These are phyloP conservation scores for Anthracocystis walkeri DNA, from an alignment of 1,284 basidiomycete genomes.

Conservation along the genomic window DNA sequence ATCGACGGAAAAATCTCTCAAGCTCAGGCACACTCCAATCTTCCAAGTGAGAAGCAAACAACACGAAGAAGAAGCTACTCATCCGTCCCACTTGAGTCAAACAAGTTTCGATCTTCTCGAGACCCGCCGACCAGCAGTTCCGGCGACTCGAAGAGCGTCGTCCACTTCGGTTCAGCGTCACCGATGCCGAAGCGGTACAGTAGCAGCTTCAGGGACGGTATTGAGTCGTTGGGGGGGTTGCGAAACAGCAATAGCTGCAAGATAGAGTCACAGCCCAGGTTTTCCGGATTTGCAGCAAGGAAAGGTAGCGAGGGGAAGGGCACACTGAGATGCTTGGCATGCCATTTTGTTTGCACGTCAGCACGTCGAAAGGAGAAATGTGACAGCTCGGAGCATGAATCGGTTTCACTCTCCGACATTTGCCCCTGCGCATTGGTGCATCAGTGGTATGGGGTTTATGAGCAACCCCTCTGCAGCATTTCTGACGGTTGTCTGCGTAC, in stretches of 20 bases:
- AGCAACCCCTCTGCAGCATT: constrained; percentile 33
- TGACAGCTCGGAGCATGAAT: constrained; percentile 38
- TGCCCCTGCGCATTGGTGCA: constrained; percentile 4
- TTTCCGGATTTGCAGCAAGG: no score
- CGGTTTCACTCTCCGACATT: background rate
- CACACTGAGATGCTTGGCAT: background rate
- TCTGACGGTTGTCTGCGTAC: constrained; percentile 21
- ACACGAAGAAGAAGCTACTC: constrained; percentile 4
- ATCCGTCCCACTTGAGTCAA: background rate
- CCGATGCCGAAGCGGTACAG: no score
- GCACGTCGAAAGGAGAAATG: constrained; percentile 3
- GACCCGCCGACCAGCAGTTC: background rate
- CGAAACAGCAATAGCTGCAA: no score
- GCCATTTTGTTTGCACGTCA: background rate
- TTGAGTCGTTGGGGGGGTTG: background rate
- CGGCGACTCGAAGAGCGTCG: constrained; percentile 1
- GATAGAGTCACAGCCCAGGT: no score
- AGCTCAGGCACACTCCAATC: constrained; percentile 5
- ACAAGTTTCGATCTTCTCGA: background rate
- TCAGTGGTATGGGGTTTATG: background rate
- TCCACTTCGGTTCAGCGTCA: background rate
- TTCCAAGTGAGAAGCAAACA: background rate
- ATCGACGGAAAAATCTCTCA: constrained; percentile 3
- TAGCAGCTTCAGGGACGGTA: no score
- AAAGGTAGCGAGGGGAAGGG: background rate